Conservation (phyloP, 352 stramenopile genomes). For the Globisporangium paroecandrum region DNA sequence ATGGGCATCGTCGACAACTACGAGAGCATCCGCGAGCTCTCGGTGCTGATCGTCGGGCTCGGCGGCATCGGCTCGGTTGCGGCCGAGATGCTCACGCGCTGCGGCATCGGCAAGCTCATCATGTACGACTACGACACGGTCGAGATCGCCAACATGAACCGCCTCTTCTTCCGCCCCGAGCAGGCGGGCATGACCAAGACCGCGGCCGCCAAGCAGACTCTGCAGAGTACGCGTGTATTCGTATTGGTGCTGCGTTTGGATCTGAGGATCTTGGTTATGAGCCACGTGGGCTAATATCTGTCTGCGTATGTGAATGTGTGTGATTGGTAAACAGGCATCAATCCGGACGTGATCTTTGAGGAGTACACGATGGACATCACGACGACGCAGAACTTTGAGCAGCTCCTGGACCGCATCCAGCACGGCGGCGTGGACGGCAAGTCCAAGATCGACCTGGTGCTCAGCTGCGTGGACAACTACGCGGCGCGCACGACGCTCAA, state of each 20-base stretch:
- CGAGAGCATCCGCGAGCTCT: conserved; percentile 78
- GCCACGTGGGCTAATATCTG: background rate
- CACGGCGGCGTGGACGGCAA: conserved; percentile 56
- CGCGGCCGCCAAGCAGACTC: conserved; percentile 80
- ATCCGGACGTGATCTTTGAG: conserved; percentile 87
- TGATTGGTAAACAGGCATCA: conserved; percentile 53
- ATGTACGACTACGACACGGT: conserved; percentile 88
- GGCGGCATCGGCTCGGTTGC: conserved; percentile 85
- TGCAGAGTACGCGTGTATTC: conserved; percentile 46
- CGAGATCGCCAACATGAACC: conserved; percentile 91
- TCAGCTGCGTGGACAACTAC: conserved; percentile 91
- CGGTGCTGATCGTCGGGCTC: conserved; percentile 80
- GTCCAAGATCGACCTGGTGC: conserved; percentile 73
- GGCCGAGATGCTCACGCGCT: conserved; percentile 89
- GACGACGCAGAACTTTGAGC: conserved; percentile 79
- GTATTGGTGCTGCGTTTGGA: background rate
- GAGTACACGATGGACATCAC: conserved; percentile 88
- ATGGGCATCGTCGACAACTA: conserved; percentile 91
- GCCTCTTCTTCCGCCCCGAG: conserved; percentile 87
- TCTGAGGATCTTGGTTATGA: background rate
- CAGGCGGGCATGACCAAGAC: conserved; percentile 87
- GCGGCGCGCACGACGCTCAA: conserved; percentile 84
- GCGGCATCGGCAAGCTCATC: conserved; percentile 87
- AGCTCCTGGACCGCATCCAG: conserved; percentile 74
- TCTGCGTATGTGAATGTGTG: background rate